phyloP scores from a whole-genome alignment of 2,329 filamentous ascomycete genomes.

The Phialophora chinensis region DNA sequence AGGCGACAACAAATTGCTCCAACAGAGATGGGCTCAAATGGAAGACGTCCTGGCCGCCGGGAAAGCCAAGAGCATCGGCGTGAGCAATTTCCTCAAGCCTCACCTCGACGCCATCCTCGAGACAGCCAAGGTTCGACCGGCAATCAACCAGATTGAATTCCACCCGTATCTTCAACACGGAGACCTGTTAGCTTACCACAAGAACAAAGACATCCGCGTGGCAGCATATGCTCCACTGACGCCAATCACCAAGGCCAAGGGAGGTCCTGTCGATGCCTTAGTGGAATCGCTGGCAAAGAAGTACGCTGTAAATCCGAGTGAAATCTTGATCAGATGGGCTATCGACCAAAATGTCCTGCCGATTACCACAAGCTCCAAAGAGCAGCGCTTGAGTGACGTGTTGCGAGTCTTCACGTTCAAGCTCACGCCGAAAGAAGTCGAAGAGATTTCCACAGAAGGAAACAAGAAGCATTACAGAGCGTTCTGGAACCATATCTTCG shows the following conservation, averaged over 20 bases:
- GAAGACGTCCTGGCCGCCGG: conserved; percentile 63
- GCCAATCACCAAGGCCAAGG: conserved; percentile 60
- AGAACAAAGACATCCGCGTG: conserved; percentile 50
- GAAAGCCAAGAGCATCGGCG: conserved; percentile 66
- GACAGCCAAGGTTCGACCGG: conserved; percentile 51
- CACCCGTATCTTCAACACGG: conserved; percentile 57
- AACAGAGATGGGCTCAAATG: conserved; percentile 65
- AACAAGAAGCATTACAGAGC: conserved; percentile 56
- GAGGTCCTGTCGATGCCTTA: conserved; percentile 62
- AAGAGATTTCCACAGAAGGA: conserved; percentile 58
- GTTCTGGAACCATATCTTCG: conserved; percentile 60
- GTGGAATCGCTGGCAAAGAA: conserved; percentile 62
- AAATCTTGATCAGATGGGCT: conserved; percentile 65
- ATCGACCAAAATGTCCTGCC: conserved; percentile 65
- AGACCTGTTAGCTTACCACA: conserved; percentile 49
- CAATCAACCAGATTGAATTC: conserved; percentile 52
- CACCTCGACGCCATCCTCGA: conserved; percentile 61
- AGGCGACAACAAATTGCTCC: conserved; percentile 58
- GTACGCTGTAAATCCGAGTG: conserved; percentile 63
- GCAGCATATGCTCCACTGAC: conserved; percentile 52
- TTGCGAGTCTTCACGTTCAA: conserved; percentile 62
- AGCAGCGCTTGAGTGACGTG: conserved; percentile 64
- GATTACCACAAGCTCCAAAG: conserved; percentile 66
- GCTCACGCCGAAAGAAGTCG: conserved; percentile 63
- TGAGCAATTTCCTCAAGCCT: conserved; percentile 64